These are phyloP conservation scores for Russula ochroleuca DNA, from an alignment of 768 basidiomycete genomes.

Conservation along the genomic window DNA sequence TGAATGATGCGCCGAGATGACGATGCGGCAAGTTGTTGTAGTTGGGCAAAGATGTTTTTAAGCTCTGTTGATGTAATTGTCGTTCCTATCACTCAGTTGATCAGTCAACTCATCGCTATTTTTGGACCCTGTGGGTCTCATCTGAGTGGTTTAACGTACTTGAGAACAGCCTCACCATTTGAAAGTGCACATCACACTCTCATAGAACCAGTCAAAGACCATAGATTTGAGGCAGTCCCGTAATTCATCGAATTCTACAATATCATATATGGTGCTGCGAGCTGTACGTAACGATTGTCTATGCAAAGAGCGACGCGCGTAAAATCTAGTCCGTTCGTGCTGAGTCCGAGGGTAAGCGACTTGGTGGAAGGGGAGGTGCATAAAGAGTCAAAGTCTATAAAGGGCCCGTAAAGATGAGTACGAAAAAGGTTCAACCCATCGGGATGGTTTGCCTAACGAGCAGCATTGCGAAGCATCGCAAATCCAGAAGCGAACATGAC, in stretches of 20 bases:
- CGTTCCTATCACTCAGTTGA: background rate
- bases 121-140: too few relatives aligned
- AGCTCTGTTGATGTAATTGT: background rate
- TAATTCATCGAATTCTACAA: slow-evolving; percentile 16
- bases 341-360: slow-evolving; percentile 10
- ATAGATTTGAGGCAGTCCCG: background rate
- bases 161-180: too few relatives aligned
- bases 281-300: slow-evolving; percentile 16
- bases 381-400: slow-evolving; percentile 19
- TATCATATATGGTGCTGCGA: slow-evolving; percentile 11
- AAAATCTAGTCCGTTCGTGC: slow-evolving; percentile 13
- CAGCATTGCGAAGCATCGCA: slow-evolving; percentile 44
- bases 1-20: background rate
- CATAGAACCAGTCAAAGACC: too few relatives aligned
- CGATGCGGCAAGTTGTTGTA: background rate
- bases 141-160: too few relatives aligned
- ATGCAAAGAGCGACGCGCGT: slow-evolving; percentile 8
- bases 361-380: background rate
- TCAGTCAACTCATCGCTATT: too few relatives aligned
- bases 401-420: background rate
- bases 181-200: too few relatives aligned
- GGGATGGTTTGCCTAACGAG: slow-evolving; percentile 25
- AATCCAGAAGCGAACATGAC: slow-evolving; percentile 67
- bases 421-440: slow-evolving; percentile 10
- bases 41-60: too few relatives aligned